Evolutionary conservation across 2,329 filamentous ascomycete genomes (phyloP).

Genomic region (Exserohilum rostratum): DNA sequence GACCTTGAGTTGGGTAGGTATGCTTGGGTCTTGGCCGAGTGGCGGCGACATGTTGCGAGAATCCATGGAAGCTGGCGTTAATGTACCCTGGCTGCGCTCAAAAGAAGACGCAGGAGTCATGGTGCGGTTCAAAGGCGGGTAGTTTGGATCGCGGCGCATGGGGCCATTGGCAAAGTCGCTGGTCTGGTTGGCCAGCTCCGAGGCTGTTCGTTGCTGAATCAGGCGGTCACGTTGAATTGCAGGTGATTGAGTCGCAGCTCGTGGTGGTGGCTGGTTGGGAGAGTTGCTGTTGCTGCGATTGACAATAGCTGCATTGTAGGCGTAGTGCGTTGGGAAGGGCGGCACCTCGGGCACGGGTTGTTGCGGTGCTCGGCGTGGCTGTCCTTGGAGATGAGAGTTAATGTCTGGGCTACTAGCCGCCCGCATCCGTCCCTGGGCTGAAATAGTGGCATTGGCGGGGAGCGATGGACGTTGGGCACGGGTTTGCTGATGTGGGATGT

Average conservation of each 20-base stretch:
- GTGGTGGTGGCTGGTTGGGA: conserved; percentile 72
- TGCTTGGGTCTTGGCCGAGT: conserved; percentile 37
- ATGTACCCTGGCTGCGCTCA: conserved; percentile 42
- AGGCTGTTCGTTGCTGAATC: conserved; percentile 48
- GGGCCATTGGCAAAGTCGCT: conserved; percentile 36
- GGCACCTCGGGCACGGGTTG: conserved; percentile 52
- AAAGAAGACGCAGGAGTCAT: conserved; percentile 50
- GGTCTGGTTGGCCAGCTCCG: conserved; percentile 51
- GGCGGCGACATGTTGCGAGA: conserved; percentile 50
- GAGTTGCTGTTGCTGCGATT: conserved; percentile 83
- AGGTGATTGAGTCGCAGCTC: conserved; percentile 74
- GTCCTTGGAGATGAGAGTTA: conserved; percentile 64
- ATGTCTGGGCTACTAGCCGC: conserved; percentile 97
- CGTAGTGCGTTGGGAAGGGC: conserved; percentile 63
- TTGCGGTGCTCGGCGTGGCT: conserved; percentile 58
- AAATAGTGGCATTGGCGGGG: conserved; percentile 66
- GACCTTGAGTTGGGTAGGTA: conserved; percentile 85
- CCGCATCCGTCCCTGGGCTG: conserved; percentile 67
- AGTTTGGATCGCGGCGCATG: conserved; percentile 40
- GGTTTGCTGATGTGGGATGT: conserved; percentile 68
- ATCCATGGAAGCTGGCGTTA: conserved; percentile 47
- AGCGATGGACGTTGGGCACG: conserved; percentile 79
- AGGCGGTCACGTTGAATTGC: conserved; percentile 67
- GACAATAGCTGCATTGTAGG: conserved; percentile 65
- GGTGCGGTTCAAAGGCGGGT: conserved; percentile 37